phyloP scores from a whole-genome alignment of 768 basidiomycete species.

The Tylopilus rubrobrunneus region DNA sequence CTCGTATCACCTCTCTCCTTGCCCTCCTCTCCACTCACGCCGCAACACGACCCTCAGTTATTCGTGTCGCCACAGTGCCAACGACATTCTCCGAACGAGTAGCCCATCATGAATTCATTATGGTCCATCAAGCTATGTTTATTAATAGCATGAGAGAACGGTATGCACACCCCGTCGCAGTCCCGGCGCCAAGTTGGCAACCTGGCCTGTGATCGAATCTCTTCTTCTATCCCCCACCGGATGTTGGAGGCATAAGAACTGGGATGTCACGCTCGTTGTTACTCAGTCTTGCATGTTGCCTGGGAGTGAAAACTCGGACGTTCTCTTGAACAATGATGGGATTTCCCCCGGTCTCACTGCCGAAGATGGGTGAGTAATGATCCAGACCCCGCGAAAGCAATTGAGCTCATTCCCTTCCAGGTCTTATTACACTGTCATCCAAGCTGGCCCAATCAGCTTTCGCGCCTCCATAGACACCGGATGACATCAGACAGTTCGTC shows the following conservation, averaged over 20 bases:
- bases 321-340: slow-evolving; percentile 33
- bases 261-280: slow-evolving; percentile 21
- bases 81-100: background rate
- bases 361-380: slow-evolving; percentile 44
- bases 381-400: slow-evolving; percentile 17
- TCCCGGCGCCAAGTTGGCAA: background rate
- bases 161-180: background rate
- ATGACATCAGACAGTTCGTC: slow-evolving; percentile 39
- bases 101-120: slow-evolving; percentile 1
- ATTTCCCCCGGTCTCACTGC: slow-evolving; percentile 44
- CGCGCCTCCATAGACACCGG: slow-evolving; percentile 73
- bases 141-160: background rate
- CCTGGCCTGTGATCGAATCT: background rate
- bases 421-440: slow-evolving; percentile 63
- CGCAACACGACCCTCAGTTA: no score
- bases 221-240: slow-evolving; percentile 5
- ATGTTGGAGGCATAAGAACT: slow-evolving; percentile 17
- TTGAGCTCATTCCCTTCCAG: slow-evolving; percentile 34
- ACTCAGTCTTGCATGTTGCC: slow-evolving; percentile 10
- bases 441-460: slow-evolving; percentile 59
- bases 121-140: background rate
- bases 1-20: no score
- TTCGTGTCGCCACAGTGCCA: no score
- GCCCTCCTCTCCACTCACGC: no score
- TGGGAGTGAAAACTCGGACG: slow-evolving; percentile 7